Evolutionary conservation across 768 basidiomycete species (phyloP).

Genomic region (Suillus subalutaceus): DNA sequence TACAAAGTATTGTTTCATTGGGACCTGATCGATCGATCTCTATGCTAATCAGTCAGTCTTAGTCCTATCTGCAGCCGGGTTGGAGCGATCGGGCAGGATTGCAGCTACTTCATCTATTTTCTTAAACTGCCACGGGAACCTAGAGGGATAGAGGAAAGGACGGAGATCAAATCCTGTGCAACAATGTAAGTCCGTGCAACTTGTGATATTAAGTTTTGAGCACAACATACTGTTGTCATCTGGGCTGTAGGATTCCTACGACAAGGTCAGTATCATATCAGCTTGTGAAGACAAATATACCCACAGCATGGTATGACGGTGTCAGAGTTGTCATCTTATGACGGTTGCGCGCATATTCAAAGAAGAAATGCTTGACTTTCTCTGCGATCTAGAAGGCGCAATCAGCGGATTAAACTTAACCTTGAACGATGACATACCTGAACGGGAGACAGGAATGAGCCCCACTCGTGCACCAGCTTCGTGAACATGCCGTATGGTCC

Average conservation of each 20-base stretch:
- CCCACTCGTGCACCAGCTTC: conserved; percentile 95
- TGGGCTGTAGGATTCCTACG: conserved; percentile 91
- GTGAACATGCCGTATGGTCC: conserved; percentile 98
- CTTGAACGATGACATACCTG: conserved; percentile 52
- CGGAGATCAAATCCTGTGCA: conserved; percentile 86
- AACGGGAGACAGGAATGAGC: conserved; percentile 74
- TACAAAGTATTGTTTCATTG: conserved; percentile 5
- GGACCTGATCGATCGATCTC: conserved; percentile 16
- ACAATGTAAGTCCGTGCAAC: conserved; percentile 10
- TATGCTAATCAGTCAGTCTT: conserved; percentile 48
- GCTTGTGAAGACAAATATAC: conserved; percentile 31
- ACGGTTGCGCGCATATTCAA: conserved; percentile 92
- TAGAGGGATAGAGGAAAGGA: conserved; percentile 93
- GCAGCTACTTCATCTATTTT: conserved; percentile 91
- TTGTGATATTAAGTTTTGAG: background rate
- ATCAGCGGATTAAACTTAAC: background rate
- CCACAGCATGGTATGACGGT: conserved; percentile 89
- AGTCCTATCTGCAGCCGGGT: conserved; percentile 40
- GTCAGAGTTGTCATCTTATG: conserved; percentile 99
- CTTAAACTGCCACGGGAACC: conserved; percentile 96
- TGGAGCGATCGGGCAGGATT: conserved; percentile 70
- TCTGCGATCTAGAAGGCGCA: conserved; percentile 75
- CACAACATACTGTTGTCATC: conserved; percentile 84
- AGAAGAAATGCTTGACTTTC: conserved; percentile 97
- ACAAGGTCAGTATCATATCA: background rate